phyloP scores from a whole-genome alignment of 2,329 filamentous ascomycete species.

The Sordariomycetes sp. region DNA sequence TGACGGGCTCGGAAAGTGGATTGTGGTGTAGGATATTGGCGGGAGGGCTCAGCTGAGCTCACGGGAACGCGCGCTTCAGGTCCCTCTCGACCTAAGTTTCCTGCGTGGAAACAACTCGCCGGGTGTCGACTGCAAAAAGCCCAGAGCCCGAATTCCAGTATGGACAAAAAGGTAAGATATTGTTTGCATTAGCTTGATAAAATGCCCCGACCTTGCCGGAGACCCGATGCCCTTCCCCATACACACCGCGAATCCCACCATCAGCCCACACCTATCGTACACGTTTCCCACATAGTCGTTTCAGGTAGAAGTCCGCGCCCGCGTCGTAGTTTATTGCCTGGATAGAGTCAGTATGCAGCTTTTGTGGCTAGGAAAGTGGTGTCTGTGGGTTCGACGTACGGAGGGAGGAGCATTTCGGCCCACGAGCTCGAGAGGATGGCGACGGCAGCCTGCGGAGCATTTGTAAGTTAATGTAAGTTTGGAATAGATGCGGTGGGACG shows the following conservation, averaged over 20 bases:
- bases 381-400: background rate
- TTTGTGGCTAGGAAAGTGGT: background rate
- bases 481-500: background rate
- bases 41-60: too few relatives aligned
- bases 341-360: background rate
- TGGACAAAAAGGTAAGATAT: background rate
- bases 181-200: background rate
- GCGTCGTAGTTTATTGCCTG: background rate
- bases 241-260: background rate
- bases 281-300: background rate
- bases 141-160: background rate
- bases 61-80: too few relatives aligned
- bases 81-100: too few relatives aligned
- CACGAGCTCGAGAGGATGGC: slow-evolving; percentile 47
- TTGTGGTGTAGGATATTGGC: too few relatives aligned
- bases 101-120: too few relatives aligned
- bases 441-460: slow-evolving; percentile 38
- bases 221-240: background rate
- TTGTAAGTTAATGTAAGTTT: background rate
- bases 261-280: background rate
- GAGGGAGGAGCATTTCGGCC: slow-evolving; percentile 4
- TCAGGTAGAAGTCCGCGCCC: background rate
- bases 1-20: too few relatives aligned
- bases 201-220: background rate
- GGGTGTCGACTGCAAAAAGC: too few relatives aligned